Base-by-base conservation (phyloP, 805 yeast genomes). In the Limtongia smithiae region DNA sequence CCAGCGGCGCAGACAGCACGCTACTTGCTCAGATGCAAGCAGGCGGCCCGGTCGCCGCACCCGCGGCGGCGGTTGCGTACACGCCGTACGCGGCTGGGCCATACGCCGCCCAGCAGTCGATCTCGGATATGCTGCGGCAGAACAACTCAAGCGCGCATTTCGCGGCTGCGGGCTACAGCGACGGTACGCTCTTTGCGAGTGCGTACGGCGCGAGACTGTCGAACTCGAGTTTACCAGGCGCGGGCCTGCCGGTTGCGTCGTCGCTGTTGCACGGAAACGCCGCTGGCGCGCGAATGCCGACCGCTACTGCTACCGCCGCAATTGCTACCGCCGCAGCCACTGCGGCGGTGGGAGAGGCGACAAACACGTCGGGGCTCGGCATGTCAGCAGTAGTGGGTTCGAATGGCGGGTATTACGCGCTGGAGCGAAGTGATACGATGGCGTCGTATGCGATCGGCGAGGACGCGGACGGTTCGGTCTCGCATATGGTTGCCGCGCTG, bases 401-500 rank as follows among this genome's bases (percentile, higher is more conserved):
- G 17, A 32, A 18, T n/a, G 51, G 46, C 12, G 17, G 37, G 2
- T 37, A 28, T 21, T 44, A 15, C 22, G 32, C 21, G 70, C 70
- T 50, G 57, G 65, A 62, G 11, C 38, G 64, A 14, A 55, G 68
- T 11, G 84, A 81, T 52, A 64, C 75, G 14, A 71, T 68, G 0
- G 76, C 48, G 6, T 55, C 61, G 35, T 48, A 38, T 41, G 50
- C 82, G 0, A 21, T 46, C 12, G 71, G 74, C 14, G 65, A 66
- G n/a, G 66, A 79, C 46, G 80, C 75, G 31, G 88, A 83, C 49
- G 86, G 84, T 0, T 83, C 94, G 0, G 72, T 89, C 60, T 85
- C 90, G 61, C 84, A 88, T 62, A 87, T 89, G 85, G 84, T 94
- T 82, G 95, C 95, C 1, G 93, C 93, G 11, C 71, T 89, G 55